Evolutionary conservation across 164 flowering plant genomes (phyloP).

Genomic region (Magnolia kwangsiensis): DNA sequence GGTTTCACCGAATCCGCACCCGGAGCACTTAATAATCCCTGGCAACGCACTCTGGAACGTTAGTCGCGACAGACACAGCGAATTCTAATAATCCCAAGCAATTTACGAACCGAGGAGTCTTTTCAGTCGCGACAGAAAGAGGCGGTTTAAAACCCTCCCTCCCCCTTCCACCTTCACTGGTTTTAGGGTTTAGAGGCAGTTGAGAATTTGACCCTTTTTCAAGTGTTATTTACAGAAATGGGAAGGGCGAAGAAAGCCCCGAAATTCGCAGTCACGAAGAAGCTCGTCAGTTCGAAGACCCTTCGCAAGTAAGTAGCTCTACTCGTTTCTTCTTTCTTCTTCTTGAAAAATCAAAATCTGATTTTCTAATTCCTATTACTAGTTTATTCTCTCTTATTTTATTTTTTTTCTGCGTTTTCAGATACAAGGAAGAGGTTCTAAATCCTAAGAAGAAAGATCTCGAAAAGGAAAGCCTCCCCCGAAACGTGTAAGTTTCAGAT

Average conservation of each 20-base stretch:
- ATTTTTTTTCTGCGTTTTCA: not conserved
- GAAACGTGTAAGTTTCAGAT: constrained; percentile 66
- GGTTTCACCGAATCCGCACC: too few relatives aligned
- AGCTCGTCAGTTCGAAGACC: constrained; percentile 58
- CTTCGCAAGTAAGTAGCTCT: constrained; percentile 41
- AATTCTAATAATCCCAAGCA: too few relatives aligned
- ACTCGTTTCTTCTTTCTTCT: not conserved
- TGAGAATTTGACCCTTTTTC: not conserved
- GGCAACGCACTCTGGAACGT: too few relatives aligned
- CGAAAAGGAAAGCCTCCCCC: constrained; percentile 61
- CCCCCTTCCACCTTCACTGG: too few relatives aligned
- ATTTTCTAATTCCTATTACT: not conserved
- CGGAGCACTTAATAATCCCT: too few relatives aligned
- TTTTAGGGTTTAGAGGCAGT: too few relatives aligned
- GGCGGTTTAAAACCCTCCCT: too few relatives aligned
- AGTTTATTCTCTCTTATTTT: not conserved
- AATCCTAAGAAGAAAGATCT: constrained; percentile 76
- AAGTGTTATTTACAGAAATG: constrained; percentile 21
- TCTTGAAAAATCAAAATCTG: not conserved
- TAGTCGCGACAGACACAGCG: too few relatives aligned
- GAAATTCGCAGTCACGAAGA: constrained; percentile 81
- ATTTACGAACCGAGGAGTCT: too few relatives aligned
- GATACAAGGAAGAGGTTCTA: constrained; percentile 63
- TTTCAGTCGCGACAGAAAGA: too few relatives aligned
- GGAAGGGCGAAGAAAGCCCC: constrained; percentile 69